These are phyloP conservation scores for Patellifolia procumbens DNA, from an alignment of 179 eudicot species.

Conservation along the genomic window DNA sequence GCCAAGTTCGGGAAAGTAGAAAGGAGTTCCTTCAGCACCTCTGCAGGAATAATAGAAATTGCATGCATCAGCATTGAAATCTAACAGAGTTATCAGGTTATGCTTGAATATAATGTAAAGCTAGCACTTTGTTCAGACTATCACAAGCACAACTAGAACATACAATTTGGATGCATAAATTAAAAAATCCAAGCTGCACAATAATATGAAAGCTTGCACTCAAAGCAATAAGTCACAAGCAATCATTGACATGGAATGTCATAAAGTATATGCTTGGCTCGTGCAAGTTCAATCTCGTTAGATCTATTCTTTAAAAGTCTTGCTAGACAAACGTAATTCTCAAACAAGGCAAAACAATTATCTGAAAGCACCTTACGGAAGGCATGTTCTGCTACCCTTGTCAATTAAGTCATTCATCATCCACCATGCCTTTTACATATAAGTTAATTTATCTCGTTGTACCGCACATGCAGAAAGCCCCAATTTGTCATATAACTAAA, in stretches of 20 bases:
- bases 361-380: not conserved
- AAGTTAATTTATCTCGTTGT: not conserved
- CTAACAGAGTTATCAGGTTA: not conserved
- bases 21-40: constrained; percentile 74
- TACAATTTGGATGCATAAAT: not conserved
- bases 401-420: too few species aligned
- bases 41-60: constrained; percentile 44
- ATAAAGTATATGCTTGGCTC: not conserved
- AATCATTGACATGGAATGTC: not conserved
- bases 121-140: not conserved
- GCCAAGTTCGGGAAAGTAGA: constrained; percentile 75
- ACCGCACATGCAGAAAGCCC: not conserved
- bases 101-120: too few species aligned
- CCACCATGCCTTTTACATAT: too few species aligned
- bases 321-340: not conserved
- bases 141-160: not conserved
- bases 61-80: constrained; percentile 3
- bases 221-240: not conserved
- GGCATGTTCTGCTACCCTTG: too few species aligned
- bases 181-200: too few species aligned
- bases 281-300: not conserved
- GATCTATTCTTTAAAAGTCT: not conserved
- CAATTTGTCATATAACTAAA: too few species aligned
- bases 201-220: too few species aligned
- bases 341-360: not conserved